Conservation (phyloP, 1,139 yeast species). For the Yarrowia galli region DNA sequence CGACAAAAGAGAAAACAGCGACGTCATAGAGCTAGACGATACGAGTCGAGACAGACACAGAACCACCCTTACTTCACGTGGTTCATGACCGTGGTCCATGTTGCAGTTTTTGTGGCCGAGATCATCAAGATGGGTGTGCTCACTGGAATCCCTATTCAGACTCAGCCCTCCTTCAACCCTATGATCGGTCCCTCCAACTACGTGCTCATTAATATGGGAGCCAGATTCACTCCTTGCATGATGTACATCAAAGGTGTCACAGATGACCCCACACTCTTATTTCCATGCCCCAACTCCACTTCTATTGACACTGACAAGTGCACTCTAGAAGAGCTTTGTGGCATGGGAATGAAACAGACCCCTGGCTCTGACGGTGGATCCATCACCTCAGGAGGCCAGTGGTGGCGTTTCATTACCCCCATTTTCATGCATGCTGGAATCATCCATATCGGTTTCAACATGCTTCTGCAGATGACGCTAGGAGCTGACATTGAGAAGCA, state of each 20-base stretch:
- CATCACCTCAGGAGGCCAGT: constrained; percentile 57
- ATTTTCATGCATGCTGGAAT: constrained; percentile 81
- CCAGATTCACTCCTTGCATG: constrained; percentile 78
- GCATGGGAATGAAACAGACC: constrained; percentile 59
- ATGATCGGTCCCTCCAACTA: constrained; percentile 83
- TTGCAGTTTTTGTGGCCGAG: constrained; percentile 72
- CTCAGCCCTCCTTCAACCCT: constrained; percentile 76
- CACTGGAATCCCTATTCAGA: constrained; percentile 74
- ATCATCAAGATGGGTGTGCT: constrained; percentile 63
- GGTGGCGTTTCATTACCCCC: constrained; percentile 75
- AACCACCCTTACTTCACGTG: constrained; percentile 49
- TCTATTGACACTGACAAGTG: constrained; percentile 63
- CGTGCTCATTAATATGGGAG: constrained; percentile 71
- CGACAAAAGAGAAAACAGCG: constrained; percentile 19
- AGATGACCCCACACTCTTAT: constrained; percentile 55
- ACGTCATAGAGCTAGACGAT: constrained; percentile 34
- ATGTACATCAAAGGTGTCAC: constrained; percentile 61
- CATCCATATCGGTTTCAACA: constrained; percentile 70
- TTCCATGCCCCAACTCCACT: constrained; percentile 79
- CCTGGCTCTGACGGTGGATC: constrained; percentile 47
- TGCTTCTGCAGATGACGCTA: constrained; percentile 66
- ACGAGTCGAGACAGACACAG: constrained; percentile 33
- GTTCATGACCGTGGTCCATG: constrained; percentile 56
- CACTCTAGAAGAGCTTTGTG: constrained; percentile 65
- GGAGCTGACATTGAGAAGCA: constrained; percentile 68